Base-by-base conservation (phyloP, 164 flowering plant species). In the Aristolochia californica region DNA sequence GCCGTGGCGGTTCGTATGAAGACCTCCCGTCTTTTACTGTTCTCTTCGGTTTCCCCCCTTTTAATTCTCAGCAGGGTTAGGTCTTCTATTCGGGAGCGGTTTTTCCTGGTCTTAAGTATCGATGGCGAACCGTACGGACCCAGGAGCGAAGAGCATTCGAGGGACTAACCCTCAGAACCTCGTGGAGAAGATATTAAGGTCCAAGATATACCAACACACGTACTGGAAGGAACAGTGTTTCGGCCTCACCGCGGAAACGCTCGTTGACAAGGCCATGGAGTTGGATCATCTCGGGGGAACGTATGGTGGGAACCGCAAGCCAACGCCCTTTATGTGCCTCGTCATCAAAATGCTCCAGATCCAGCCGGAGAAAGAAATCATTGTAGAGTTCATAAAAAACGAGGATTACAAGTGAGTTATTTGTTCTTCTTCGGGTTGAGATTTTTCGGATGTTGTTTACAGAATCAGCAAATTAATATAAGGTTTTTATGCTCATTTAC, bases 171-270 rank as follows among this genome's bases (percentile, higher is more conserved):
- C 99, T 0, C 97, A 94, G 61, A 87, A 94, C 64, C 79, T 94
- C 59, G 89, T 94, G 55, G 97, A 94, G 83, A 94, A 87, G 80
- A 94, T 87, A 0, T 48, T 94, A 48, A 66, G 99, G 57, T 70
- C 93, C 24, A 89, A 94, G 72, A 94, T 90, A n/a, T 90, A 94
- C 71, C 93, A 85, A 72, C 59, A 83, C 70, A 84, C 86, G 0
- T 94, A 79, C 74, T 94, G 97, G 99, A 94, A 94, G 68, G 99
- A 94, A 69, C 99, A 94, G 62, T 94, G 99, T 63, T 94, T 94
- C 58, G 96, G 99, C 0, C 69, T 94, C 21, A 94, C 99, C 0
- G 99, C 99, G 3, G 99, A 90, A 68, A 94, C 96, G 8, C 80
- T 94, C 0, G 97, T 94, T 20, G 97, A 90, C 71, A 94, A 90